Percentiles rank a stretch among this genome's conserved stretches.
phyloP scores from a whole-genome alignment of 1,284 basidiomycete species.

The Sporisorium graminicola region DNA sequence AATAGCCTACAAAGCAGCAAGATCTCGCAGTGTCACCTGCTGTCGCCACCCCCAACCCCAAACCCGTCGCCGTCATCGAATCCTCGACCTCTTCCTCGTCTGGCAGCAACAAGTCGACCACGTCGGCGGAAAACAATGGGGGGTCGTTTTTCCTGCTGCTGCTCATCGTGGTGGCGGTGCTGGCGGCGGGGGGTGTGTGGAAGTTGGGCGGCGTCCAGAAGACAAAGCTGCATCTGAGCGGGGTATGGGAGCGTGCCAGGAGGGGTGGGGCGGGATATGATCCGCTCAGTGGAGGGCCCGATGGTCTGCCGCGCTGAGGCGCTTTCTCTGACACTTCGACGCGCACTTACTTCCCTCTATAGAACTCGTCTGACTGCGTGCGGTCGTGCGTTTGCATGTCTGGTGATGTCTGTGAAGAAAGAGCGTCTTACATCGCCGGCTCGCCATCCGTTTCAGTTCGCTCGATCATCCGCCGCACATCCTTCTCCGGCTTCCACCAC shows the following conservation, averaged over 20 bases:
- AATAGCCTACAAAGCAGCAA: not conserved
- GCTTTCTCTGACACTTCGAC: no score
- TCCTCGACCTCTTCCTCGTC: conserved; percentile 11
- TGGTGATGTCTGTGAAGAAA: not conserved
- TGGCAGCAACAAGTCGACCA: not conserved
- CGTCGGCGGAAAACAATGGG: conserved; percentile 13
- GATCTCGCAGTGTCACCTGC: not conserved
- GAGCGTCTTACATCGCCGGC: not conserved
- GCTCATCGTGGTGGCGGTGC: conserved; percentile 22
- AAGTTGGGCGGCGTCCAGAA: conserved; percentile 35
- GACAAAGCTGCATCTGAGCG: conserved; percentile 23
- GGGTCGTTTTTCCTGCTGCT: conserved; percentile 39
- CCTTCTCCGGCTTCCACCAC: conserved; percentile 30
- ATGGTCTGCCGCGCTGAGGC: conserved; percentile 14
- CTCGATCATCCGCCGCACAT: conserved; percentile 16
- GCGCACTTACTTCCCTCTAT: not conserved
- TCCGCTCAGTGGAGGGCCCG: conserved; percentile 3
- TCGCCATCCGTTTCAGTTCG: not conserved
- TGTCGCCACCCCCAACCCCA: not conserved
- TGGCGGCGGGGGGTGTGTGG: conserved; percentile 22
- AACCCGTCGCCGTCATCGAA: conserved; percentile 3
- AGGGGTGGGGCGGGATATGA: conserved; percentile 6
- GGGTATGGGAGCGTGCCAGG: not conserved
- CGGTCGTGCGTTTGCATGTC: not conserved
- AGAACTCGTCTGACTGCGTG: not conserved